Base-by-base conservation (phyloP, 495 filamentous ascomycete species). In the Neurospora sp. region DNA sequence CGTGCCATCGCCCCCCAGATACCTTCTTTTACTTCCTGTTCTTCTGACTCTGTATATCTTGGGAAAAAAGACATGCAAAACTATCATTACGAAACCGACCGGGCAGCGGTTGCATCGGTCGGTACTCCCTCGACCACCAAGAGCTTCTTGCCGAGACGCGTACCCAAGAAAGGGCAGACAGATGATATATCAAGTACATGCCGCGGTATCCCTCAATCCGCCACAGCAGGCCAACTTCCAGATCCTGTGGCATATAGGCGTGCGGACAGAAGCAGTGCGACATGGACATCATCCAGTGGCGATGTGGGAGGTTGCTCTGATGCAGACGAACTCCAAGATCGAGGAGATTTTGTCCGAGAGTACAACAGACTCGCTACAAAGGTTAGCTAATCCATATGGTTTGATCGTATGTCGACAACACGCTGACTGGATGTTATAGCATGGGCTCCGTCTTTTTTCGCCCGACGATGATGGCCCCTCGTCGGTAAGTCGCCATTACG, bases 351-450 rank as follows among this genome's bases (percentile, higher is more conserved):
- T 72, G 74, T 86, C 7, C 61, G 80, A 8, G 83, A 88, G 75
- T 90, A 88, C 72, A 90, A 89, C 74, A 78, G 81, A 22, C 80
- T 90, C 9, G 88, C 87, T 4, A 80, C 78, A 48, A 86, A 84
- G 81, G 86, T 87, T 53, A 17, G 35, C 70, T 37, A 37, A 4
- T 5, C 31, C 31, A 35, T 35, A 5, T 5, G 31, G 31, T 35
- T 35, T 35, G 31, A 35, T 35, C 31, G 3, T 35, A 35, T 35
- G 2, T 61, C 12, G 22, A 14, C 14, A 14, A 27, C 12, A 27
- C 1, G 22, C 74, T 80, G 70, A 79, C 73, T 5, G 5, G 27
- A 68, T 2, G 4, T 37, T 39, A 6, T 68, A 85, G 83, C 77
- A 86, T 73, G 84, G 84, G 45, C 76, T 86, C 59, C 83, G 79